Evolutionary conservation across 371 early-diverging fungal genomes (phyloP).

Genomic region (Saksenaea vasiformis): DNA sequence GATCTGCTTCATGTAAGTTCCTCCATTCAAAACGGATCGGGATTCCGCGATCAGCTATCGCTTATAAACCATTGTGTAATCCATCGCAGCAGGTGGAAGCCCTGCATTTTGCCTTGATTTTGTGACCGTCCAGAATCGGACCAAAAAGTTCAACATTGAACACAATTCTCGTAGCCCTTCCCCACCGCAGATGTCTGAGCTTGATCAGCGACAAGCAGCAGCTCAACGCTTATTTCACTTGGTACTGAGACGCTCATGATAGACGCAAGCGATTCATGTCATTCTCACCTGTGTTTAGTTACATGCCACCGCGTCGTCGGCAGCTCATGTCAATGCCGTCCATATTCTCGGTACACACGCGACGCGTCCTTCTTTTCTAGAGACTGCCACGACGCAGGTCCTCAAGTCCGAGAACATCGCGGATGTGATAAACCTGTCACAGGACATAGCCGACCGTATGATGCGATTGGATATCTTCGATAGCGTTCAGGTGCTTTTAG

Average conservation of each 20-base stretch:
- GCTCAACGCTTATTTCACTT: slow-evolving; percentile 32
- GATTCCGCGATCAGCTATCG: too few relatives aligned
- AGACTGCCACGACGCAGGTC: slow-evolving; percentile 37
- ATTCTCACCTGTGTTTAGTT: slow-evolving; percentile 22
- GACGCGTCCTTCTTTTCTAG: slow-evolving; percentile 53
- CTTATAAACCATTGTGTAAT: too few relatives aligned
- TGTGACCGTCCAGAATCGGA: too few relatives aligned
- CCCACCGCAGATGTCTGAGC: background rate
- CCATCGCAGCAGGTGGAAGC: too few relatives aligned
- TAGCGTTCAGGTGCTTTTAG: slow-evolving; percentile 67
- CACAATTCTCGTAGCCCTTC: background rate
- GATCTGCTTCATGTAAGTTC: too few relatives aligned
- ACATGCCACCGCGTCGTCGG: slow-evolving; percentile 34
- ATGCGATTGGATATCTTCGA: slow-evolving; percentile 76
- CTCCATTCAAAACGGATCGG: too few relatives aligned
- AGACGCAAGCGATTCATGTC: background rate
- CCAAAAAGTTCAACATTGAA: too few relatives aligned
- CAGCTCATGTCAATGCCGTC: slow-evolving; percentile 56
- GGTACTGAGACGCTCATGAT: slow-evolving; percentile 16
- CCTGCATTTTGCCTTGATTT: too few relatives aligned
- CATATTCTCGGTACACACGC: slow-evolving; percentile 44
- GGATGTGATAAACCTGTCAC: slow-evolving; percentile 64
- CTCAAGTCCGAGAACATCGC: slow-evolving; percentile 61
- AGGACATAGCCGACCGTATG: slow-evolving; percentile 65
- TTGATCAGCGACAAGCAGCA: slow-evolving; percentile 22